Base-by-base conservation (phyloP, 305 asterid genomes). In the Ajuga reptans region DNA sequence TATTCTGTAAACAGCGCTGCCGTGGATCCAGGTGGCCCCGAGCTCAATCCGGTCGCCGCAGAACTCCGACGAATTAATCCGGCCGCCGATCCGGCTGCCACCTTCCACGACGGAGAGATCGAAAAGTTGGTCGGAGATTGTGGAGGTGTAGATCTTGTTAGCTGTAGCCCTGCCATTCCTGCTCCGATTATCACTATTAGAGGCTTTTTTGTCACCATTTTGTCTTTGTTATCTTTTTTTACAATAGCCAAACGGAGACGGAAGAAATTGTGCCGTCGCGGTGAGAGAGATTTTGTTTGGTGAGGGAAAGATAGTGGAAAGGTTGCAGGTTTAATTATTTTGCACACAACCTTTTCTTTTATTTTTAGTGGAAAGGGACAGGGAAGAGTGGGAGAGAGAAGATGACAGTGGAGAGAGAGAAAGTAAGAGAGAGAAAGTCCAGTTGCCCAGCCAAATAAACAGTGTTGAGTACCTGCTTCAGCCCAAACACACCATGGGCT, bases 131-230 rank as follows among this genome's bases (percentile, higher is more conserved):
- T 31, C 63, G 1, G 71, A 64, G 60, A 60, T 72, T 6, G 83
- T 64, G 49, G 72, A 43, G 11, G 78, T 77, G 81, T 86, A 78
- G 34, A 91, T 93, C 81, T 80, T 81, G 84, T 83, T 84, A 6
- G 97, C 97, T 6, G 96, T 96, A 91, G 75, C n/a, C 97, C 97
- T 9, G 97, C 93, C 87, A 91, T 87, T 68, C 97, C 97, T 3
- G 93, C 97, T 10, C 96, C 97, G 61, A 91, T 83, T 69, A 91
- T 89, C 70, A 91, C 94, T 17, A 91, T 75, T 77, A 87, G 83
- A 3, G 95, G 89, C 77, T 85, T 89, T 79, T 73, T 84, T 69
- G 51, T 80, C 75, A 72, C 88, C 97, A 91, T 91, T 73, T 50
- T 78, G 29, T 7, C 27, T 9, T 15, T 58, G 18, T 21, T 21